These are phyloP conservation scores for Hippophae rhamnoides DNA, from an alignment of 306 rosid species.

Conservation along the genomic window DNA sequence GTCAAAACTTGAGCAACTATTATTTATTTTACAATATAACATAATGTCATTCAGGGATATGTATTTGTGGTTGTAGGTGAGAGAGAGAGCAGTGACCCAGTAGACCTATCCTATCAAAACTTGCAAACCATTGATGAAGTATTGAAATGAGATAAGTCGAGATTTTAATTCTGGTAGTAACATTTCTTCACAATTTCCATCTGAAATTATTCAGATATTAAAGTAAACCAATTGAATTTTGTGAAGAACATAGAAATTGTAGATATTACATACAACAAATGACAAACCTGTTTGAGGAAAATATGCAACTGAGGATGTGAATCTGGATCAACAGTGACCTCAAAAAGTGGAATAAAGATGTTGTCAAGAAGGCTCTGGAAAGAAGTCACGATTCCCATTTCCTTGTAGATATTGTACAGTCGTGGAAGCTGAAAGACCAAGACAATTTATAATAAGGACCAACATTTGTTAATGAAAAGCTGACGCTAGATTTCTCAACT, in stretches of 20 bases:
- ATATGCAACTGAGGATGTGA: constrained; percentile 96
- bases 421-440: constrained; percentile 70
- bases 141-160: not conserved
- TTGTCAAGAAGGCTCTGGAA: constrained; percentile 97
- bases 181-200: not conserved
- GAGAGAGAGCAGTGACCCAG: not conserved
- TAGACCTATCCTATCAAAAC: not conserved
- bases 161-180: not conserved
- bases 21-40: not conserved
- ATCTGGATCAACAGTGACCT: constrained; percentile 91
- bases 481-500: not conserved
- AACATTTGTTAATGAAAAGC: constrained; percentile 2
- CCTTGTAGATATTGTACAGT: constrained; percentile 85
- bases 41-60: not conserved
- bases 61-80: too few relatives aligned
- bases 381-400: constrained; percentile 96
- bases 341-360: constrained; percentile 88
- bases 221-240: too few relatives aligned
- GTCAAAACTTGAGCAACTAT: constrained; percentile 2
- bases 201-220: not conserved
- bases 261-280: constrained; percentile 1
- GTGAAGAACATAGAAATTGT: not conserved
- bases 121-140: not conserved
- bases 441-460: constrained; percentile 15
- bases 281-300: constrained; percentile 78